Evolutionary conservation across 2,329 filamentous ascomycete species (phyloP).

Genomic region (Lachnellula suecica): DNA sequence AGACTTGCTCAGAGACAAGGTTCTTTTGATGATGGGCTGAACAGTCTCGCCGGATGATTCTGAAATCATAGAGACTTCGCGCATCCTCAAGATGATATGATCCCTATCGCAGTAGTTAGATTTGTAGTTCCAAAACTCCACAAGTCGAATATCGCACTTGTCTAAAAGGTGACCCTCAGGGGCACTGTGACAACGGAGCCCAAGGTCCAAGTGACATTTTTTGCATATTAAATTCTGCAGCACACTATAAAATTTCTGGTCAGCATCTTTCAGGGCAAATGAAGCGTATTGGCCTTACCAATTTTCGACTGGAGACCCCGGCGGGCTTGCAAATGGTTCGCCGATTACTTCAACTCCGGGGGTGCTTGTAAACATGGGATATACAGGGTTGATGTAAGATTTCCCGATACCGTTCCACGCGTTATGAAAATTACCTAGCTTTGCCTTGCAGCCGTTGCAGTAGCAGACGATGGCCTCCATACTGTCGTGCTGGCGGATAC

Average conservation of each 20-base stretch:
- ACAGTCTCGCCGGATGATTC: slow-evolving; percentile 22
- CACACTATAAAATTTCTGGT: slow-evolving; percentile 15
- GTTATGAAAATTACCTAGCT: slow-evolving; percentile 30
- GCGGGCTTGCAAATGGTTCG: slow-evolving; percentile 20
- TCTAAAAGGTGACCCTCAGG: slow-evolving; percentile 30
- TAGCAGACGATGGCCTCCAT: slow-evolving; percentile 27
- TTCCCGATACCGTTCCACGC: slow-evolving; percentile 33
- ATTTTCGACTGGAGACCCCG: slow-evolving; percentile 24
- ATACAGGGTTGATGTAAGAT: slow-evolving; percentile 29
- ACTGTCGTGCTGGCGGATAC: neutral
- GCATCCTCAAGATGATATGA: slow-evolving; percentile 30
- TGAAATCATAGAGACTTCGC: slow-evolving; percentile 24
- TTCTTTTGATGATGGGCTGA: slow-evolving; percentile 19
- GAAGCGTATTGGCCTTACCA: slow-evolving; percentile 18
- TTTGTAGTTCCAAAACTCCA: neutral
- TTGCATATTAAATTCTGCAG: slow-evolving; percentile 31
- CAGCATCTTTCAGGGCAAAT: neutral
- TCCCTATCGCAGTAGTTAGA: slow-evolving; percentile 18
- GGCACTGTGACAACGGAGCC: slow-evolving; percentile 30
- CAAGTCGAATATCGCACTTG: slow-evolving; percentile 17
- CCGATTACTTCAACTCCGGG: slow-evolving; percentile 27
- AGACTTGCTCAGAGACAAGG: slow-evolving; percentile 17
- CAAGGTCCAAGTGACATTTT: slow-evolving; percentile 25
- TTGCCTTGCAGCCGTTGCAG: slow-evolving; percentile 28
- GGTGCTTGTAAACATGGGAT: slow-evolving; percentile 16